phyloP scores from a whole-genome alignment of 352 stramenopile genomes.

The Globisporangium apiculatum region DNA sequence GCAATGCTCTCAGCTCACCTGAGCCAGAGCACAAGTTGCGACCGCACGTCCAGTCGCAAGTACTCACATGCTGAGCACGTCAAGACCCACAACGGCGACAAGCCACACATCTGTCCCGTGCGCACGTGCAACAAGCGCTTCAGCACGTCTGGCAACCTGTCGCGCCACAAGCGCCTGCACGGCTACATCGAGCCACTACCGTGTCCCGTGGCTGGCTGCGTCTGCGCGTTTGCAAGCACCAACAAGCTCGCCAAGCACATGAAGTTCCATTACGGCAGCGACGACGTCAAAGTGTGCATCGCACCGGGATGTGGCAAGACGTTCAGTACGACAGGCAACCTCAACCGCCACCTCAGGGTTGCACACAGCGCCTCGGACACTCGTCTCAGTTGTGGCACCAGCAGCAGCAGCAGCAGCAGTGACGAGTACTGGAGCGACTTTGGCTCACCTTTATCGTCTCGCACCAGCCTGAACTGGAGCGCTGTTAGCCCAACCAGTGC shows the following conservation, averaged over 20 bases:
- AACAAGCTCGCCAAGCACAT: constrained; percentile 47
- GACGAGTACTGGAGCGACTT: too few relatives aligned
- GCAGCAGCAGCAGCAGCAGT: too few relatives aligned
- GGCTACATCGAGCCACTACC: constrained; percentile 28
- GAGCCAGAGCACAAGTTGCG: constrained; percentile 4
- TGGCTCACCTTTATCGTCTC: too few relatives aligned
- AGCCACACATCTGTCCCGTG: constrained; percentile 36
- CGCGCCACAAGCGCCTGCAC: constrained; percentile 48
- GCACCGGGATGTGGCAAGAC: constrained; percentile 31
- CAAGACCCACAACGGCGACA: constrained; percentile 51
- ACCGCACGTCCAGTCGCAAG: constrained; percentile 29
- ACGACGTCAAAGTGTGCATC: constrained; percentile 27
- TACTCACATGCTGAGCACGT: constrained; percentile 46
- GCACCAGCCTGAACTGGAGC: too few relatives aligned
- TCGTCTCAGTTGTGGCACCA: too few relatives aligned
- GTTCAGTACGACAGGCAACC: constrained; percentile 46
- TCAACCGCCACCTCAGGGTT: constrained; percentile 27
- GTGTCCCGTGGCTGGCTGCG: constrained; percentile 27
- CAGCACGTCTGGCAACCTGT: constrained; percentile 46
- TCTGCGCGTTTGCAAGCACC: constrained; percentile 28
- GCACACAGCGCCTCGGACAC: too few relatives aligned
- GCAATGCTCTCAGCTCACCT: too few relatives aligned
- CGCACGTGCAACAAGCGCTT: constrained; percentile 38
- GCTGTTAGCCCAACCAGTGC: too few relatives aligned
- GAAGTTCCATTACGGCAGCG: constrained; percentile 34